Evolutionary conservation across 2,329 filamentous ascomycete species (phyloP).

Genomic region (Calonectria crousiana): DNA sequence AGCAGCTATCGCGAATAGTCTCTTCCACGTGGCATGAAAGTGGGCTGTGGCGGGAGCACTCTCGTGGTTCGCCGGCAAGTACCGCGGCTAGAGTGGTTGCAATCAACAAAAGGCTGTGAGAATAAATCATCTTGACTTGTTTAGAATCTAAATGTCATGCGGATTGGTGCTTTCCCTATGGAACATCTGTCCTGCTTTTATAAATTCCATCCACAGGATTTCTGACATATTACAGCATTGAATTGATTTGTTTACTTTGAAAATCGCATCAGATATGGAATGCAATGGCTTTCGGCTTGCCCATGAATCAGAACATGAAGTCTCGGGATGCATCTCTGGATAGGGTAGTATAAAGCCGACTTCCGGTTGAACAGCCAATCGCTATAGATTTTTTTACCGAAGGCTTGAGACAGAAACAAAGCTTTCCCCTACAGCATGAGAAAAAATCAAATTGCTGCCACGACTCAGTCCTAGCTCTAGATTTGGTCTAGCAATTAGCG

Average conservation of each 20-base stretch:
- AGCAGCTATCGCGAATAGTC: neutral
- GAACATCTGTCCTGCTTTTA: neutral
- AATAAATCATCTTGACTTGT: neutral
- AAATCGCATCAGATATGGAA: neutral
- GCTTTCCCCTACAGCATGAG: neutral
- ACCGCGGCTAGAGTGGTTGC: neutral
- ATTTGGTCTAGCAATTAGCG: neutral
- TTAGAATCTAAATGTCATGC: neutral
- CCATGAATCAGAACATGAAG: too few species aligned
- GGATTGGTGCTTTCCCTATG: rapidly evolving
- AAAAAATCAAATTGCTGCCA: neutral
- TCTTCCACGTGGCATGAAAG: neutral
- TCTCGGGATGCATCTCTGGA: neutral
- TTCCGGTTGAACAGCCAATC: neutral
- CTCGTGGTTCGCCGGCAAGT: neutral
- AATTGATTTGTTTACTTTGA: too few species aligned
- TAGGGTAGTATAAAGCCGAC: neutral
- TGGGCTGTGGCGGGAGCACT: neutral
- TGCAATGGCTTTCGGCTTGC: neutral
- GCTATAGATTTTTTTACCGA: too few species aligned
- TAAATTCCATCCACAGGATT: neutral
- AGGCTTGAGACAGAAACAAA: neutral
- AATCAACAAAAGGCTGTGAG: neutral
- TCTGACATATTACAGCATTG: too few species aligned
- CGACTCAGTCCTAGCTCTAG: neutral